These are phyloP conservation scores for Curvularia lunata DNA, from an alignment of 2,329 filamentous ascomycete species.

Conservation along the genomic window DNA sequence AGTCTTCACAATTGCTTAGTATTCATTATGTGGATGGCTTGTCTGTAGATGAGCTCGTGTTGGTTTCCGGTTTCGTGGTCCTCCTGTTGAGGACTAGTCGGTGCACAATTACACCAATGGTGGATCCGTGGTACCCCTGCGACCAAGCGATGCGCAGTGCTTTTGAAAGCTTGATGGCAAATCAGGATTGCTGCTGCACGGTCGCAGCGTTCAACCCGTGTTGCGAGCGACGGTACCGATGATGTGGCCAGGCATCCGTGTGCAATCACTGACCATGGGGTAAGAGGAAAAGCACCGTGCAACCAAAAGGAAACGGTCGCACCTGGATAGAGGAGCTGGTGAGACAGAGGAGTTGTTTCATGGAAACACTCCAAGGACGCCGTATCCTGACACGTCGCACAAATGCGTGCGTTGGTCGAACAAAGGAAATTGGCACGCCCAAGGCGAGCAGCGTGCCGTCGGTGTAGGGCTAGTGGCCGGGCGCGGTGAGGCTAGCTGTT, in stretches of 20 bases:
- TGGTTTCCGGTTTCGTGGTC: not conserved
- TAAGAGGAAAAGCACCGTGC: not conserved
- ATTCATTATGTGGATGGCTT: too few relatives aligned
- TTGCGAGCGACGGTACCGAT: conserved; percentile 16
- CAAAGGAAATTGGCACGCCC: conserved; percentile 12
- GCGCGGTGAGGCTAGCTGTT: not conserved
- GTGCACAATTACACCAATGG: not conserved
- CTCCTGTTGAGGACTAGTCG: not conserved
- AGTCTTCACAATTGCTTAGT: too few relatives aligned
- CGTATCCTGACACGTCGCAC: conserved; percentile 18
- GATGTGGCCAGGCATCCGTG: conserved; percentile 6
- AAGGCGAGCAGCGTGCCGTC: not conserved
- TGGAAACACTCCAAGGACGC: conserved; percentile 2
- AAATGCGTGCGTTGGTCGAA: conserved; percentile 5
- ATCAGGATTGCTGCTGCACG: conserved; percentile 14
- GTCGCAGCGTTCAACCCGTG: conserved; percentile 12
- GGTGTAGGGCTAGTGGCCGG: too few relatives aligned
- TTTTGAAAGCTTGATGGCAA: conserved; percentile 11
- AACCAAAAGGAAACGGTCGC: not conserved
- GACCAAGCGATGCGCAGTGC: conserved; percentile 4
- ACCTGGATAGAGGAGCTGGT: conserved; percentile 9
- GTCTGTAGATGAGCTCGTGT: too few relatives aligned
- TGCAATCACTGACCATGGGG: not conserved
- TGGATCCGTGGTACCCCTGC: conserved; percentile 1
- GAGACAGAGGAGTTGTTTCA: conserved; percentile 17